Base-by-base conservation (phyloP, 306 rosid genomes). In the Gleditsia sinensis region DNA sequence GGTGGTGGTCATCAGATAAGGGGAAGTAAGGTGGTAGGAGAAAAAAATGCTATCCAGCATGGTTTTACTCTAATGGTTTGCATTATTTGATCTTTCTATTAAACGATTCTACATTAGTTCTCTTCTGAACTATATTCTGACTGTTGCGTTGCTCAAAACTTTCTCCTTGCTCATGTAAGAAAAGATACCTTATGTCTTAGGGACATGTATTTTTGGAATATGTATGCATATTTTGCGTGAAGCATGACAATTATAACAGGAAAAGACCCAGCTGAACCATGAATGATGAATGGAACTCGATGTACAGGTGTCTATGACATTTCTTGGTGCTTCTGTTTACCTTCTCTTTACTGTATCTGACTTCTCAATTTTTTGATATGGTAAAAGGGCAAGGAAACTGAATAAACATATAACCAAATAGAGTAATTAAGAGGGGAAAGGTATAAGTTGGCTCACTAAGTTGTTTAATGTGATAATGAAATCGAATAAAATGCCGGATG, bases 41-140 rank as follows among this genome's bases (percentile, higher is more conserved):
- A 64, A 23, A 30, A n/a, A 21, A 69, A 49, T 61, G 21, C 3
- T 30, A 48, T 57, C 54, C 11, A 27, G 73, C 48, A 63, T 33
- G 10, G 13, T 63, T 27, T 34, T 9, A n/a, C 32, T 24, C 16
- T 20, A 50, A 24, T 68, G 37, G 51, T 34, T 9, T 74, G 55
- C 57, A 39, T 25, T 27, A 39, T 45, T 55, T 65, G 51, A 57
- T 46, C 43, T 62, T 75, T 42, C 45, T 69, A 37, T 7, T 50
- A 51, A 6, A 54, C 2, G 8, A 37, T 53, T 6, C 46, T 37
- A 11, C 40, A 37, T 25, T 20, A 58, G 23, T 51, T 39, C 65
- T 20, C 34, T 50, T 25, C 43, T 39, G 21, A 63, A 62, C 16
- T 43, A 28, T 45, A 34, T 27, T 46, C 65, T 51, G 25, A n/a